A percentile compares a stretch with the other conserved stretches of the same genome.
These are phyloP conservation scores for Candida khao-thaluensis DNA, from an alignment of 805 yeast species.

Conservation along the genomic window DNA sequence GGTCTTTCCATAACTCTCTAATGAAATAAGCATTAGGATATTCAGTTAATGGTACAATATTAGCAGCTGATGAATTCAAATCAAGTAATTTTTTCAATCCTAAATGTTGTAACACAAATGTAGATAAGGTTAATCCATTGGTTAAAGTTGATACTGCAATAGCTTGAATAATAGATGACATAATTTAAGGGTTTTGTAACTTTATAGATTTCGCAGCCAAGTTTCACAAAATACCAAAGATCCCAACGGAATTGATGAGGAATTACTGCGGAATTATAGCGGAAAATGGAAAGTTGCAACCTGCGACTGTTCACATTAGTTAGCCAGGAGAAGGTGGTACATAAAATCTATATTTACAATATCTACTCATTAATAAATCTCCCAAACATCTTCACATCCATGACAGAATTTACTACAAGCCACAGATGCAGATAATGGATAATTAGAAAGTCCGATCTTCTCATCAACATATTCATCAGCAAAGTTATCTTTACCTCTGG, in stretches of 20 bases:
- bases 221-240: too few species aligned
- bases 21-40: slow-evolving; percentile 45
- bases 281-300: background rate
- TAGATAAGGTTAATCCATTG: slow-evolving; percentile 36
- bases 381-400: slow-evolving; percentile 99
- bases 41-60: slow-evolving; percentile 37
- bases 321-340: too few species aligned
- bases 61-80: slow-evolving; percentile 39
- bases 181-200: slow-evolving; percentile 5
- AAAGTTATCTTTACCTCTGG: slow-evolving; percentile 94
- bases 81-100: slow-evolving; percentile 38
- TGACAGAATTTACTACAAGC: slow-evolving; percentile 98
- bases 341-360: too few species aligned
- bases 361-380: slow-evolving; percentile 54
- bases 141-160: slow-evolving; percentile 47
- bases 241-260: too few species aligned
- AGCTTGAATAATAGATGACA: slow-evolving; percentile 41
- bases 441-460: slow-evolving; percentile 91
- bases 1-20: slow-evolving; percentile 49
- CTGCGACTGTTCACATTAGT: background rate
- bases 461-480: slow-evolving; percentile 98
- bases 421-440: slow-evolving; percentile 94
- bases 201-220: too few species aligned
- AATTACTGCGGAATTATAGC: too few species aligned
- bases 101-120: slow-evolving; percentile 45